Base-by-base conservation (phyloP, 805 yeast species). In the Saitoella complicata region DNA sequence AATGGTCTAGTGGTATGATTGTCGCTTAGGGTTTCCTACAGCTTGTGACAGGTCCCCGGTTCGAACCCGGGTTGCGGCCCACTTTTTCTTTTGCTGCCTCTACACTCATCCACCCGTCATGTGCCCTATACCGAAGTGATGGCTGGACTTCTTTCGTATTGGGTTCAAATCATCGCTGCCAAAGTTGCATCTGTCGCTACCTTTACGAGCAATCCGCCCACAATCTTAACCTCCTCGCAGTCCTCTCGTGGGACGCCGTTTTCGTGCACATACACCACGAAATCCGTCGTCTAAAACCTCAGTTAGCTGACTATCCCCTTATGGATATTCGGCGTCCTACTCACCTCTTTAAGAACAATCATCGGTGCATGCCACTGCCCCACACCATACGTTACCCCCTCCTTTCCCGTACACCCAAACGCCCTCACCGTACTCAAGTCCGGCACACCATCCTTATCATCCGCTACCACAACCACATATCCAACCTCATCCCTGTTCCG, bases 341-440 rank as follows among this genome's bases (percentile, higher is more conserved):
- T 38, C 37, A 46, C 51, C 31, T 72, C 75, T 33, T 77, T 79
- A 7, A 85, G 59, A 1, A 84, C 88, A 21, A 88, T 79, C 97
- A 87, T 87, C 3, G 97, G 96, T 0, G 96, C 94, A 58, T 87
- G 97, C 97, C 97, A 87, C 4, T 79, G 73, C 1, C 80, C 84
- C 11, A 51, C 45, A 5, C 43, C 40, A 50, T 60, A 45, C 43
- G 95, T 87, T 4, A 87, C 85, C 0, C 94, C 82, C 56, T 86
- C 95, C 58, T 82, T 78, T 0, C 94, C 95, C 45, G 64, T 70
- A 51, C 87, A 83, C 5, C 75, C 51, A 54, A 86, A 87, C 0
- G 94, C 94, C 51, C 66, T 69, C 7, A 78, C 54, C 0, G 72
- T 62, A 1, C 62, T 52, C n/a, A 73, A 70, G 52, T 80, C 82